phyloP scores from a whole-genome alignment of 2,329 filamentous ascomycete species.

The Trichoderma sp. region DNA sequence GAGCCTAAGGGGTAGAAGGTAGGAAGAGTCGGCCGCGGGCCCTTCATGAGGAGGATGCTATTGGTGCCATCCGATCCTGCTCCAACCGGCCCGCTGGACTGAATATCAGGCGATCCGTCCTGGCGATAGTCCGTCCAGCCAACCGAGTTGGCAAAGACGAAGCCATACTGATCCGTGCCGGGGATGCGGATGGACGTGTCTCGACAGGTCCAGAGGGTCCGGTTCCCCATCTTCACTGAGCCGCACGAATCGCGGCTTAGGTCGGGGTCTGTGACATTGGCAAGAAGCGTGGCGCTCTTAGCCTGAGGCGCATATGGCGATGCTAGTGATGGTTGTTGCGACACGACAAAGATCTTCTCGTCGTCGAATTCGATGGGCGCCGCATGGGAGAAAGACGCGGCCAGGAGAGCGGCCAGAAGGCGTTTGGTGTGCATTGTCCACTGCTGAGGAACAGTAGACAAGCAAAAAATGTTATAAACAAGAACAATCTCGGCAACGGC shows the following conservation, averaged over 20 bases:
- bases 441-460: neutral
- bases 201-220: slow-evolving; percentile 31
- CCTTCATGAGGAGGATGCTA: slow-evolving; percentile 26
- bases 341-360: slow-evolving; percentile 1
- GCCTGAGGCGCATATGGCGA: slow-evolving; percentile 22
- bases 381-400: neutral
- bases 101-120: slow-evolving; percentile 29
- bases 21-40: slow-evolving; percentile 26
- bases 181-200: slow-evolving; percentile 27
- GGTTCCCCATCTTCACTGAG: slow-evolving; percentile 29
- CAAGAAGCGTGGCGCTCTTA: slow-evolving; percentile 26
- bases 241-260: slow-evolving; percentile 31
- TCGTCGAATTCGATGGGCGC: neutral
- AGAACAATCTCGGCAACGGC: too few relatives aligned
- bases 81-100: slow-evolving; percentile 20
- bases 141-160: slow-evolving; percentile 29
- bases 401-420: slow-evolving; percentile 10
- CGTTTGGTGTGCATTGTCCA: neutral
- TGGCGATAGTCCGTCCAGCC: slow-evolving; percentile 28
- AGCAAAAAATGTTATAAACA: neutral
- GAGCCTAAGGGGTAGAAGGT: slow-evolving; percentile 23
- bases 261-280: slow-evolving; percentile 29
- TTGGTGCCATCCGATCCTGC: slow-evolving; percentile 27
- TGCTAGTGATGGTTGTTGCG: slow-evolving; percentile 9
- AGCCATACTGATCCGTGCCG: slow-evolving; percentile 18